Conservation (phyloP, 257 asterid genomes). For the Solanum gracilifrons region DNA sequence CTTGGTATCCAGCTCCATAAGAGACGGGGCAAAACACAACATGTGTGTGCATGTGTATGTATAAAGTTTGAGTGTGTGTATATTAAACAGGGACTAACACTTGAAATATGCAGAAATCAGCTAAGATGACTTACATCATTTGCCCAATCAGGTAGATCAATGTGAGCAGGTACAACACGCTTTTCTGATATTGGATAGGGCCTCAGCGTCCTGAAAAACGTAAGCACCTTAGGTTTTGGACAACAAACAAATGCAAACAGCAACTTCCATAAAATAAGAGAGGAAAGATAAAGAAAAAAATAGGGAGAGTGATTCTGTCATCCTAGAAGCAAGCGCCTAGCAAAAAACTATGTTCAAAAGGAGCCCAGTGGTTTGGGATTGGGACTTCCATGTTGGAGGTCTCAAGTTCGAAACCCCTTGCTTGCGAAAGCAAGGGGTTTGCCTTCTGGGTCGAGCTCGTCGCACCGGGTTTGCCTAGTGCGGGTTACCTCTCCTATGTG, state of each 20-base stretch:
- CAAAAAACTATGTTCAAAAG: background rate
- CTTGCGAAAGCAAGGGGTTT: too few relatives aligned
- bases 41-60: background rate
- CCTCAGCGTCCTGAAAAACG: conserved; percentile 42
- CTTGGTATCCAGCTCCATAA: background rate
- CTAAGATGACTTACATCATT: conserved; percentile 50
- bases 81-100: background rate
- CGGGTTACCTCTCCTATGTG: too few relatives aligned
- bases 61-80: background rate
- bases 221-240: background rate
- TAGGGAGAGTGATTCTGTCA: background rate
- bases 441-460: too few relatives aligned
- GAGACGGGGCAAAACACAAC: background rate
- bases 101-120: background rate
- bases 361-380: too few relatives aligned
- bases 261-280: background rate
- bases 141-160: conserved; percentile 97
- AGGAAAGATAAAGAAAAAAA: background rate
- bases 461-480: too few relatives aligned
- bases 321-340: background rate
- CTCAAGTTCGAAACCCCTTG: too few relatives aligned
- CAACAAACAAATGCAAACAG: background rate
- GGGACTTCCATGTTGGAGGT: too few relatives aligned
- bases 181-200: conserved; percentile 74
- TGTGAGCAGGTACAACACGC: conserved; percentile 61